Evolutionary conservation across 2,329 filamentous ascomycete species (phyloP).

Genomic region (Venturia effusa): DNA sequence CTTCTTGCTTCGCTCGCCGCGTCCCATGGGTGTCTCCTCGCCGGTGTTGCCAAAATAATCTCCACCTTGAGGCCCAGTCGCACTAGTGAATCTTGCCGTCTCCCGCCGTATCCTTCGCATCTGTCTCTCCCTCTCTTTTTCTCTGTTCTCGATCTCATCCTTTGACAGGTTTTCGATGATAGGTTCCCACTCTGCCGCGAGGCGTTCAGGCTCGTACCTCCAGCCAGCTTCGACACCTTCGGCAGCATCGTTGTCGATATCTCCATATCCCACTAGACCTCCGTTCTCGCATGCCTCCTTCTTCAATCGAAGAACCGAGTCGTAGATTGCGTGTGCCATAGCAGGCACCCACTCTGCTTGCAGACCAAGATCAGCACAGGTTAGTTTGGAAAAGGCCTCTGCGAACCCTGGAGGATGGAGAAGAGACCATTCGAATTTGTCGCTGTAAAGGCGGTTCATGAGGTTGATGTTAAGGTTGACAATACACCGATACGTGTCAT

Average conservation of each 20-base stretch:
- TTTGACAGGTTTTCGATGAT: slow-evolving; percentile 58
- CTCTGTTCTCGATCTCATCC: slow-evolving; percentile 94
- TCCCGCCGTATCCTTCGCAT: slow-evolving; percentile 78
- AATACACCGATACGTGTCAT: slow-evolving; percentile 91
- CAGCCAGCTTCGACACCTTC: slow-evolving; percentile 79
- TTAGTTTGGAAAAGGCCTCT: slow-evolving; percentile 83
- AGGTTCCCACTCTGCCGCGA: slow-evolving; percentile 48
- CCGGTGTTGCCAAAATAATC: slow-evolving; percentile 49
- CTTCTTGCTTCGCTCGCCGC: slow-evolving; percentile 89
- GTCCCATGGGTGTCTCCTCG: slow-evolving; percentile 72
- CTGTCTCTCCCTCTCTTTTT: slow-evolving; percentile 87
- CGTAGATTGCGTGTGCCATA: slow-evolving; percentile 94
- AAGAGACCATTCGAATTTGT: slow-evolving; percentile 97
- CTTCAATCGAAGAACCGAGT: slow-evolving; percentile 82
- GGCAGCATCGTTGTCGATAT: slow-evolving; percentile 82
- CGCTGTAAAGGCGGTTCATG: slow-evolving; percentile 82
- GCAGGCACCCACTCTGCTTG: slow-evolving; percentile 88
- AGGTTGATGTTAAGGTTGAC: slow-evolving; percentile 86
- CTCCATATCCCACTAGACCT: slow-evolving; percentile 64
- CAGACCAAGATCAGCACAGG: slow-evolving; percentile 83
- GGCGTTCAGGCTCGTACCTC: slow-evolving; percentile 86
- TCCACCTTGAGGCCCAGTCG: slow-evolving; percentile 34
- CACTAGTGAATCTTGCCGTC: slow-evolving; percentile 79
- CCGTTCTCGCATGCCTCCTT: slow-evolving; percentile 94
- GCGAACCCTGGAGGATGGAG: slow-evolving; percentile 85